Evolutionary conservation across 768 basidiomycete species (phyloP).

Genomic region (Suillus discolor): DNA sequence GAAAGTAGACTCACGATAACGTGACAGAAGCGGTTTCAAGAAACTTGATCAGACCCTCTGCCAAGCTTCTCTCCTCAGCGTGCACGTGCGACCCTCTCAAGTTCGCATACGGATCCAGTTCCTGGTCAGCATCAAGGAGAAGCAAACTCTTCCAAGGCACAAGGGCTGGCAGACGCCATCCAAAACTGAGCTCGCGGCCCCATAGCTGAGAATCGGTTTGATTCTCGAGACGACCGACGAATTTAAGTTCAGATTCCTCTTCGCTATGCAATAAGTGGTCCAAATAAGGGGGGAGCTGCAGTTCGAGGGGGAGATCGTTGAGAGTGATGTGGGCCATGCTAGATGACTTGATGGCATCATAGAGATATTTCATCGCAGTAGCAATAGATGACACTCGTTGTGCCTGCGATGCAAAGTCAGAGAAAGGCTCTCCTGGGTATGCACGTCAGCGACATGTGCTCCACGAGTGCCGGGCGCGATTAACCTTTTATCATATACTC

Average conservation of each 20-base stretch:
- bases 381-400: slow-evolving; percentile 72
- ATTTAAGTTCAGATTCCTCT: slow-evolving; percentile 58
- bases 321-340: slow-evolving; percentile 79
- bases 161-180: slow-evolving; percentile 74
- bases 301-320: slow-evolving; percentile 76
- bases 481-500: slow-evolving; percentile 68
- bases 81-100: slow-evolving; percentile 59
- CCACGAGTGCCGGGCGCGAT: slow-evolving; percentile 28
- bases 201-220: slow-evolving; percentile 55
- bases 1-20: slow-evolving; percentile 59
- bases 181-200: slow-evolving; percentile 69
- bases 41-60: slow-evolving; percentile 75
- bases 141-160: slow-evolving; percentile 93
- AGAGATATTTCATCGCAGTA: slow-evolving; percentile 77
- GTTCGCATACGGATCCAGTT: slow-evolving; percentile 60
- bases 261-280: slow-evolving; percentile 70
- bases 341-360: slow-evolving; percentile 74
- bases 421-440: slow-evolving; percentile 57
- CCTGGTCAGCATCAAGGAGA: slow-evolving; percentile 63
- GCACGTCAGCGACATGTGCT: slow-evolving; percentile 13
- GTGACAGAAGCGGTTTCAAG: slow-evolving; percentile 73
- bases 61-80: slow-evolving; percentile 65
- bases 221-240: slow-evolving; percentile 51
- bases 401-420: slow-evolving; percentile 57
- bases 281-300: slow-evolving; percentile 84